Percentiles rank a stretch among this genome's conserved stretches.
These are phyloP conservation scores for Fusarium sp. DNA, from an alignment of 2,329 filamentous ascomycete species.

Conservation along the genomic window DNA sequence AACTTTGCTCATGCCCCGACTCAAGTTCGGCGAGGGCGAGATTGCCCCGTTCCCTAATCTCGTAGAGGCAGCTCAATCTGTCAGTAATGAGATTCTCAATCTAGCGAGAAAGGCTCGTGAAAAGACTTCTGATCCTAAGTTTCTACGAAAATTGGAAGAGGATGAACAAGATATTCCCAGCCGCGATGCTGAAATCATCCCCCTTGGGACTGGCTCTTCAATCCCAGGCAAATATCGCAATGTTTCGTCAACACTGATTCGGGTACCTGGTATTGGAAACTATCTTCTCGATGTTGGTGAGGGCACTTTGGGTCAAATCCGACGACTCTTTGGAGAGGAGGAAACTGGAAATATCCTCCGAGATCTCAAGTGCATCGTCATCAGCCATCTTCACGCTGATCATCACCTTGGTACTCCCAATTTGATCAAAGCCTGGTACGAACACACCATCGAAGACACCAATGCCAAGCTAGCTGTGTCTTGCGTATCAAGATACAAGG, in stretches of 20 bases:
- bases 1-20: slow-evolving; percentile 58
- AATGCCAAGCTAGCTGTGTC: slow-evolving; percentile 69
- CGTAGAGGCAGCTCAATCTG: slow-evolving; percentile 54
- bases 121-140: slow-evolving; percentile 53
- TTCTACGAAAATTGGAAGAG: slow-evolving; percentile 59
- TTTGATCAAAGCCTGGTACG: slow-evolving; percentile 84
- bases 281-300: slow-evolving; percentile 94
- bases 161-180: slow-evolving; percentile 73
- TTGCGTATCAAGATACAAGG: slow-evolving; percentile 75
- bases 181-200: slow-evolving; percentile 81
- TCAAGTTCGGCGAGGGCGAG: slow-evolving; percentile 56
- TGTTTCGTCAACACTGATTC: slow-evolving; percentile 86
- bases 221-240: slow-evolving; percentile 94
- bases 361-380: slow-evolving; percentile 85
- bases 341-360: slow-evolving; percentile 76
- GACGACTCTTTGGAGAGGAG: slow-evolving; percentile 73
- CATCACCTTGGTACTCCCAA: slow-evolving; percentile 89
- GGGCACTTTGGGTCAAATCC: slow-evolving; percentile 88
- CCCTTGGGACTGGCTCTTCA: slow-evolving; percentile 91
- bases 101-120: slow-evolving; percentile 61
- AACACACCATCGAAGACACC: slow-evolving; percentile 54
- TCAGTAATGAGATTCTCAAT: slow-evolving; percentile 55
- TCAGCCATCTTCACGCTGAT: slow-evolving; percentile 95
- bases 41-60: slow-evolving; percentile 58
- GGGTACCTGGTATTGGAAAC: slow-evolving; percentile 85